Base-by-base conservation (phyloP, 345 rosid genomes). In the Corymbia maculata region DNA sequence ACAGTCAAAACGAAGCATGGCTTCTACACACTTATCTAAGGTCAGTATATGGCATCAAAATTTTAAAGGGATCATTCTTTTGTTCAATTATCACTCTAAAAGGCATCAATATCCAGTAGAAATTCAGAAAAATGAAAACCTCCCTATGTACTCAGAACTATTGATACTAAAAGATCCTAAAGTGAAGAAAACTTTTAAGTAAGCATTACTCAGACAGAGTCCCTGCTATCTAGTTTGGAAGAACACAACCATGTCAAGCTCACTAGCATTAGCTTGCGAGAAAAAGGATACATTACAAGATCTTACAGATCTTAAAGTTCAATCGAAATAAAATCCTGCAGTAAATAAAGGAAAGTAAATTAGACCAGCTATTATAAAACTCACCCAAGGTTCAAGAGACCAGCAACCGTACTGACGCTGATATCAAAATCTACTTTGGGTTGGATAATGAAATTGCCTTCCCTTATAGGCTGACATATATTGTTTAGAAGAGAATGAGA, bases 391-490 rank as follows among this genome's bases (percentile, higher is more conserved):
- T 96, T 97, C 86, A 97, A 97, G 91, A 98, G 99, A 87, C 99
- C 99, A 47, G 97, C 96, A 89, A 98, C 99, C 42, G 99, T 98
- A 92, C 96, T 96, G 88, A 95, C 93, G 93, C 99, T 96, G 87
- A 98, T 98, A 93, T 97, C 99, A 85, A 98, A 98, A 92, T 97
- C 99, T 89, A 98, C 99, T 94, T 98, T 98, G 44, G 99, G 99
- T 92, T 98, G 99, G 92, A 98, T 96, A 92, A 98, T 97, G 94
- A 97, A 97, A 92, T 97, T 94, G 89, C 99, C 99, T 95, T 98
- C 99, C 93, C 98, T 94, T 70, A 98, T 96, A 52, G 99, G 99
- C 99, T 98, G 88, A 85, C 86, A 92, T 30, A 92, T 9, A 86
- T 66, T 86, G 87, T 87, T 51, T 16, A 89, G 52, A 88, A 87